These are phyloP conservation scores for Ustilago loliicola DNA, from an alignment of 1,284 basidiomycete genomes.

Conservation along the genomic window DNA sequence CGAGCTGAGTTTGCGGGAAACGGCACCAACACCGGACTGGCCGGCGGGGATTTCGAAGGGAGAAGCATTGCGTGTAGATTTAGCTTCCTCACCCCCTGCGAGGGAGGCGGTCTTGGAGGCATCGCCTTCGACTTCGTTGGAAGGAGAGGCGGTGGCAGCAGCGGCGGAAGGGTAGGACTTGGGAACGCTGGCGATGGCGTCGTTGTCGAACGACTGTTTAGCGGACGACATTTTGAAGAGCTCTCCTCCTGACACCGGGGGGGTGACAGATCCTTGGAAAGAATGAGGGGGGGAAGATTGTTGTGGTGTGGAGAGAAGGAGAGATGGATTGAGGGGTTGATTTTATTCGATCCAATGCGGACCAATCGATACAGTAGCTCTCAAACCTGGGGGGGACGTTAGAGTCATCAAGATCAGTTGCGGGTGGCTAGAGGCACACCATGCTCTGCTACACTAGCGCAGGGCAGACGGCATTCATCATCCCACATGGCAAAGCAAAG, in stretches of 20 bases:
- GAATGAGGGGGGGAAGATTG: background rate
- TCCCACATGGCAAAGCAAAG: slow-evolving; percentile 12
- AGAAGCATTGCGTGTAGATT: slow-evolving; percentile 19
- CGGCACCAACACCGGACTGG: slow-evolving; percentile 37
- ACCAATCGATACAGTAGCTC: background rate
- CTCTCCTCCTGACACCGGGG: slow-evolving; percentile 32
- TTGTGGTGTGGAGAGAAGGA: background rate
- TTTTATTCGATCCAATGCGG: slow-evolving; percentile 17
- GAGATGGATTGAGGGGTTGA: background rate
- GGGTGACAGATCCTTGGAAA: slow-evolving; percentile 37
- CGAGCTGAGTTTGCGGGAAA: slow-evolving; percentile 40
- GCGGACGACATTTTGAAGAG: slow-evolving; percentile 32
- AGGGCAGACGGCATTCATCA: too few relatives aligned
- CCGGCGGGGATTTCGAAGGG: slow-evolving; percentile 49
- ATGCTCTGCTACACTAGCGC: background rate
- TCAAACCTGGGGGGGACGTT: background rate
- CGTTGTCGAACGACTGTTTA: slow-evolving; percentile 39
- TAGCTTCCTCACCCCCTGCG: slow-evolving; percentile 20
- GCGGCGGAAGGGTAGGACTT: slow-evolving; percentile 29
- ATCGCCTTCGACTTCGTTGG: slow-evolving; percentile 20
- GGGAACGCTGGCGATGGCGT: slow-evolving; percentile 40
- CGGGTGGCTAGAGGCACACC: background rate
- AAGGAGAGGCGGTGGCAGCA: background rate
- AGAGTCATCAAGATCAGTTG: background rate
- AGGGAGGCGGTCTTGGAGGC: slow-evolving; percentile 33